These are phyloP conservation scores for Teratosphaeriaceae sp. DNA, from an alignment of 2,329 filamentous ascomycete species.

Conservation along the genomic window DNA sequence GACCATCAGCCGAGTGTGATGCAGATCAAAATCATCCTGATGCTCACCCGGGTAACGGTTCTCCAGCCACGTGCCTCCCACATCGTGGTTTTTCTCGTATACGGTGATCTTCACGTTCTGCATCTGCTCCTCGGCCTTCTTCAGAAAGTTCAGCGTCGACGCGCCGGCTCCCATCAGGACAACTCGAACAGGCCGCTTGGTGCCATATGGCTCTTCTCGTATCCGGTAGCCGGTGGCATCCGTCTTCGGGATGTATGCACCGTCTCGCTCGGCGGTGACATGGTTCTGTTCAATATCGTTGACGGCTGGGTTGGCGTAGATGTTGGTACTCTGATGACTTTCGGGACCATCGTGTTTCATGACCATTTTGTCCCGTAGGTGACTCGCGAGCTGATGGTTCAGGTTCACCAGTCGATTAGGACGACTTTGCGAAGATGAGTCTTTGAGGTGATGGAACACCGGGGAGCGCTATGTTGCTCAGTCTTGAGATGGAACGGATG, in stretches of 20 bases:
- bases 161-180: conserved; percentile 40
- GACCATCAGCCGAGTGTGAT: no score
- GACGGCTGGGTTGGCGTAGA: conserved; percentile 15
- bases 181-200: conserved; percentile 33
- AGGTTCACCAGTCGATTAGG: no score
- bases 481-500: no score
- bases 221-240: conserved; percentile 38
- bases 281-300: conserved; percentile 18
- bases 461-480: no score
- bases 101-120: conserved; percentile 33
- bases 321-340: conserved; percentile 10
- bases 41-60: conserved; percentile 33
- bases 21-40: no score
- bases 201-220: conserved; percentile 38
- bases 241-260: conserved; percentile 27
- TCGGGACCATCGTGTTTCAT: conserved; percentile 19
- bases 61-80: conserved; percentile 30
- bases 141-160: conserved; percentile 37
- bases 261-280: conserved; percentile 25
- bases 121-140: conserved; percentile 38
- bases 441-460: no score
- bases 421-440: no score
- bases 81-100: conserved; percentile 32
- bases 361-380: no score
- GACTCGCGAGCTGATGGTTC: neutral